Base-by-base conservation (phyloP, 257 asterid species). In the Solanum chilense region DNA sequence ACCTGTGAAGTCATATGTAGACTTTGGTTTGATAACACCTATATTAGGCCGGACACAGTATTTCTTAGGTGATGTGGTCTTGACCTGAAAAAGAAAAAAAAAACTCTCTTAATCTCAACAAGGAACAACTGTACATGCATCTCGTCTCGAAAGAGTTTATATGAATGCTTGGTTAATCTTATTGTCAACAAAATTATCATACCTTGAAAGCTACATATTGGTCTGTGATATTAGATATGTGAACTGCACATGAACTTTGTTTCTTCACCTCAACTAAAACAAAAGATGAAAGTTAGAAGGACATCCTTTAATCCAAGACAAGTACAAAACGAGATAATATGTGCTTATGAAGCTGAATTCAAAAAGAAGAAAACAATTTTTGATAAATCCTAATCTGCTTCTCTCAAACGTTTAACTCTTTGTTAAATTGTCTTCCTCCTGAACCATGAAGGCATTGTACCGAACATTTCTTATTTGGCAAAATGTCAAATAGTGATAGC, bases 161-260 rank as follows among this genome's bases (percentile, higher is more conserved):
- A 21, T 21, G 41, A 37, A 37, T 47, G 44, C 29, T 39, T 80
- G 12, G 33, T 41, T 76, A 76, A 41, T 76, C 35, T 41, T 76
- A 76, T 41, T 29, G 10, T 80, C 29, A 29, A 80, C 29, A 60
- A 90, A 89, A 89, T 81, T 78, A 85, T 85, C 89, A 77, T 84
- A 95, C 98, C 99, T 96, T 96, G 93, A 94, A 96, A 74, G 96
- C 98, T 56, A 96, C 96, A 90, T 90, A 94, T 68, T 96, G 97
- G 86, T 93, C 98, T 15, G 96, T 91, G 91, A 88, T 88, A 91
- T 96, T 96, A 88, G 91, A 87, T 89, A 96, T 93, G 88, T 91
- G 91, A 86, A 94, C 97, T 35, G 91, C 82, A 82, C 94, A 92
- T 37, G 94, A 88, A 86, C 96, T 93, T 93, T 95, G 98, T 87